phyloP scores from a whole-genome alignment of 768 basidiomycete genomes.

The Tephrocybe rancida region DNA sequence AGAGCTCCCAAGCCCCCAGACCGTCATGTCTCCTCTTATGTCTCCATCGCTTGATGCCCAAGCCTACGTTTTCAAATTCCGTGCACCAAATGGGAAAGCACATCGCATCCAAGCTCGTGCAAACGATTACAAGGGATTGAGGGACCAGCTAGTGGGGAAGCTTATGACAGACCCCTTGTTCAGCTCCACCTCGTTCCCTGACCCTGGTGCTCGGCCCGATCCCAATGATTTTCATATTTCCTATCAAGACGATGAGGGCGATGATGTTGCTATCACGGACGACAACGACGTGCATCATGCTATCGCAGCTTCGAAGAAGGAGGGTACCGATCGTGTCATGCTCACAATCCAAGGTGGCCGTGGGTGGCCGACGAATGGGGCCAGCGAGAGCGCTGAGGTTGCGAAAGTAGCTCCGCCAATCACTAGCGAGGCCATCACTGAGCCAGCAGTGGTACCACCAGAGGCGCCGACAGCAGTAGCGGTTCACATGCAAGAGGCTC shows the following conservation, averaged over 20 bases:
- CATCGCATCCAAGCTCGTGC: conserved; percentile 3
- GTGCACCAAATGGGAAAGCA: not conserved
- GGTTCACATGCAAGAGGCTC: not conserved
- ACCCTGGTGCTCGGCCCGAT: not conserved
- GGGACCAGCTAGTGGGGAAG: not conserved
- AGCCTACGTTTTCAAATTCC: conserved; percentile 6
- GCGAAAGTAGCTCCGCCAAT: not conserved
- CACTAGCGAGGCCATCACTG: not conserved
- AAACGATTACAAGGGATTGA: conserved; percentile 1
- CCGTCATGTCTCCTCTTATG: not conserved
- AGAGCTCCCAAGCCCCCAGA: not conserved
- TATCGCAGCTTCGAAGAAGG: not conserved
- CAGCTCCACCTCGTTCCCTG: not conserved
- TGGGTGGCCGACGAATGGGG: not conserved
- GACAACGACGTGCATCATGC: conserved; percentile 3
- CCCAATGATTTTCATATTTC: conserved; percentile 1
- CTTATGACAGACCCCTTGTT: conserved; percentile 3
- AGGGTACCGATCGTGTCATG: conserved; percentile 2
- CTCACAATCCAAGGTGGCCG: not conserved
- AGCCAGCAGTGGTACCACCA: not conserved
- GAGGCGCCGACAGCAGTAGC: not conserved
- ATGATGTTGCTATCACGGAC: conserved; percentile 1
- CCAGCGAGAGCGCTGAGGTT: not conserved
- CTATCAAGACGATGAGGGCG: conserved; percentile 7
- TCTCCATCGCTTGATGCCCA: not conserved